Percentiles rank a stretch among this genome's conserved stretches.
phyloP scores from a whole-genome alignment of 2,329 filamentous ascomycete species.

The Hypoxylon sp. region DNA sequence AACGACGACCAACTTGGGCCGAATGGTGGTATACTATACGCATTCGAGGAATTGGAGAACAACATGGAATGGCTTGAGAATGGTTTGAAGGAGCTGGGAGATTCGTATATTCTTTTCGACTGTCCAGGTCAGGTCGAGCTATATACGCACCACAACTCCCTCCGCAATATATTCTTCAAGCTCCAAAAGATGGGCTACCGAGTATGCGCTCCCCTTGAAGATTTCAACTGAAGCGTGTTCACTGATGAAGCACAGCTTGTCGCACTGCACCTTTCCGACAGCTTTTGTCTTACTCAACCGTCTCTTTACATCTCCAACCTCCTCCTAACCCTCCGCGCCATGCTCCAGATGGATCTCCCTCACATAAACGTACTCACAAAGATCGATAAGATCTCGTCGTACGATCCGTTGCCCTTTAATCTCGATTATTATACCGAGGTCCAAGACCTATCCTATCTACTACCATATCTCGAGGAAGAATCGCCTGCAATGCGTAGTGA shows the following conservation, averaged over 20 bases:
- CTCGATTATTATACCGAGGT: slow-evolving; percentile 98
- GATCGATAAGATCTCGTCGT: slow-evolving; percentile 92
- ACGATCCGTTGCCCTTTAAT: slow-evolving; percentile 91
- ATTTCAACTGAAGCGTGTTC: background rate
- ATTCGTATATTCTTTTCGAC: slow-evolving; percentile 96
- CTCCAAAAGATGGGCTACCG: slow-evolving; percentile 93
- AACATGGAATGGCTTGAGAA: slow-evolving; percentile 94
- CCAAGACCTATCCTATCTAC: slow-evolving; percentile 88
- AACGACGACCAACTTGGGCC: slow-evolving; percentile 89
- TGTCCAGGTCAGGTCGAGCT: slow-evolving; percentile 97
- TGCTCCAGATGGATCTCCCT: slow-evolving; percentile 98
- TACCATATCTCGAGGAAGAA: slow-evolving; percentile 85
- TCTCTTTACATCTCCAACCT: slow-evolving; percentile 96
- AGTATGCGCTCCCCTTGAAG: slow-evolving; percentile 68
- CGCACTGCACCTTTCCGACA: slow-evolving; percentile 93
- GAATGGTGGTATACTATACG: slow-evolving; percentile 93
- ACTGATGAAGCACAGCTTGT: slow-evolving; percentile 76
- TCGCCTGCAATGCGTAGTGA: slow-evolving; percentile 76
- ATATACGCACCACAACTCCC: slow-evolving; percentile 93
- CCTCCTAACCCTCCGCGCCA: slow-evolving; percentile 91
- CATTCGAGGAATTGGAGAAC: slow-evolving; percentile 93
- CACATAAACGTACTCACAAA: slow-evolving; percentile 97
- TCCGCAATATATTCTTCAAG: slow-evolving; percentile 91
- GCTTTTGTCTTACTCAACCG: slow-evolving; percentile 91
- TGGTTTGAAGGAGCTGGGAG: slow-evolving; percentile 82